A percentile compares a stretch with the other conserved stretches of the same genome.
These are phyloP conservation scores for Plantago lanceolata DNA, from an alignment of 305 asterid genomes.

Conservation along the genomic window DNA sequence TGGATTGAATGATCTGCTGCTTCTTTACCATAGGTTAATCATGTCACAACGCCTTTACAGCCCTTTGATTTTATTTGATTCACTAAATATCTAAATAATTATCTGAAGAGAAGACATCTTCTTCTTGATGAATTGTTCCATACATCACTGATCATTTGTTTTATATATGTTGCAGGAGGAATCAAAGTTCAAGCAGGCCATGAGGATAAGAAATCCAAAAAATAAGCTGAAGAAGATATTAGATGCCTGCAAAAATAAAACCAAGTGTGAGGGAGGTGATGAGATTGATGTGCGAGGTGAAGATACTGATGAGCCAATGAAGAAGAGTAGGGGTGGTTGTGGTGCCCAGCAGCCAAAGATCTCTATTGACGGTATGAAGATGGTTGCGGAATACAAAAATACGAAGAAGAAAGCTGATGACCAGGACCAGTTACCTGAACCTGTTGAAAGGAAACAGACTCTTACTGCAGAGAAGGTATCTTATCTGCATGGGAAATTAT, in stretches of 20 bases:
- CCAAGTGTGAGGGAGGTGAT: constrained; percentile 90
- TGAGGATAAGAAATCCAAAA: constrained; percentile 78
- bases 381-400: constrained; percentile 77
- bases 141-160: background rate
- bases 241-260: constrained; percentile 85
- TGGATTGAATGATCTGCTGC: too few species aligned
- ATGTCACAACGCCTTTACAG: too few species aligned
- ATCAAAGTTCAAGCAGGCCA: constrained; percentile 75
- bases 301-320: constrained; percentile 67
- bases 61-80: background rate
- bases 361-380: constrained; percentile 92
- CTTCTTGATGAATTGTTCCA: background rate
- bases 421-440: constrained; percentile 85
- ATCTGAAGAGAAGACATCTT: constrained; percentile 1
- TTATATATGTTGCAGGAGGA: constrained; percentile 51
- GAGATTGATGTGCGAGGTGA: constrained; percentile 72
- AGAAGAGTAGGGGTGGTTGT: constrained; percentile 83
- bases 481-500: constrained; percentile 4
- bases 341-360: constrained; percentile 95
- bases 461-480: constrained; percentile 89
- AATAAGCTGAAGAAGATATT: constrained; percentile 67
- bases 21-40: too few species aligned
- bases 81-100: background rate
- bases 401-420: constrained; percentile 78
- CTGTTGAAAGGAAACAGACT: constrained; percentile 77